These are phyloP conservation scores for Monilinia aucupariae DNA, from an alignment of 2,329 filamentous ascomycete species.

Conservation along the genomic window DNA sequence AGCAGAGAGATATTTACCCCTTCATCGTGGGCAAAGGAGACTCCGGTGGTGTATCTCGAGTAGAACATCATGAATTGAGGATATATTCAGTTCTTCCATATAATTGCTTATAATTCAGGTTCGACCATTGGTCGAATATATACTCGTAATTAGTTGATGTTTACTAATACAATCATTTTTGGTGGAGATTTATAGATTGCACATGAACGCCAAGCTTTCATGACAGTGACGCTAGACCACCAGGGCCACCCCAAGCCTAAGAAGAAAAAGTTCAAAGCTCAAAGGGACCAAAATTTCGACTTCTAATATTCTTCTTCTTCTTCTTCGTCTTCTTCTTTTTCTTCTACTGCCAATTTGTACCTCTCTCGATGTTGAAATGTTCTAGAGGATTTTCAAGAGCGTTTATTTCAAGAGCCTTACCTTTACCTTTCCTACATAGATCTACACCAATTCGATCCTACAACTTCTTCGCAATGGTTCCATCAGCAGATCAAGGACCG, in stretches of 20 bases:
- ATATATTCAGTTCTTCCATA: neutral
- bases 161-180: neutral
- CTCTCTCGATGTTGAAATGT: slow-evolving; percentile 31
- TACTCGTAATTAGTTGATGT: neutral
- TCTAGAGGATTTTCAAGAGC: slow-evolving; percentile 8
- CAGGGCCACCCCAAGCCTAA: slow-evolving; percentile 1
- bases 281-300: neutral
- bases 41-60: no score
- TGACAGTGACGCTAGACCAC: slow-evolving; percentile 3
- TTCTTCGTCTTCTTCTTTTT: neutral
- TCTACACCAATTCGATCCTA: slow-evolving; percentile 2
- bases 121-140: neutral
- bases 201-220: slow-evolving; percentile 7
- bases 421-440: neutral
- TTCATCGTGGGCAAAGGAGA: neutral
- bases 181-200: slow-evolving; percentile 5
- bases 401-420: neutral
- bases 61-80: neutral
- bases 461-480: slow-evolving; percentile 21
- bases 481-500: slow-evolving; percentile 12
- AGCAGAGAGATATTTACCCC: neutral
- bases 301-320: neutral
- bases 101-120: neutral
- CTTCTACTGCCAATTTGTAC: neutral
- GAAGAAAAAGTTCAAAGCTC: slow-evolving; percentile 9